A percentile compares a stretch with the other conserved stretches of the same genome.
Evolutionary conservation across 176 grass and related monocot genomes (phyloP).

Genomic region (Chloris gayana): DNA sequence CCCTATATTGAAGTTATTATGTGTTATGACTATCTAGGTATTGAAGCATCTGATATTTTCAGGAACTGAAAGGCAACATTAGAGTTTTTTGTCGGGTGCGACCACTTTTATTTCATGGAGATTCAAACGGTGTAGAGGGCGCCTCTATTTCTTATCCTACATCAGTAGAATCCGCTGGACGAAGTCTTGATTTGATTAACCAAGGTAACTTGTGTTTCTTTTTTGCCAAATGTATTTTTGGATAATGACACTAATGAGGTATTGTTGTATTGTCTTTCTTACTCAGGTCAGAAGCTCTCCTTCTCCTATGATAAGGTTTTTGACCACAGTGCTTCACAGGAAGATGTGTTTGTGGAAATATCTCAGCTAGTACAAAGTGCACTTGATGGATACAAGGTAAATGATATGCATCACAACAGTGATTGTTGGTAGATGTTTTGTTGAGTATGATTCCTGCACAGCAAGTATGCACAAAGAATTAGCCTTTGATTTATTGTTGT

Average conservation of each 20-base stretch:
- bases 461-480: not conserved
- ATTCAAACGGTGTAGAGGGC: constrained; percentile 51
- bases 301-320: constrained; percentile 99
- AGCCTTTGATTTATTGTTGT: not conserved
- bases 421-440: not conserved
- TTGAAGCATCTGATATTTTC: constrained; percentile 27
- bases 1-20: not conserved
- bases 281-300: constrained; percentile 68
- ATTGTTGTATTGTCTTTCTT: constrained; percentile 34
- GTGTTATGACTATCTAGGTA: not conserved
- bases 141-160: constrained; percentile 80
- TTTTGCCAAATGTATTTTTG: not conserved
- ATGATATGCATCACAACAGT: not conserved
- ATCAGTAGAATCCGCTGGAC: constrained; percentile 64
- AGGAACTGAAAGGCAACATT: constrained; percentile 98
- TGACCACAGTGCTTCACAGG: constrained; percentile 68
- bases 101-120: constrained; percentile 54
- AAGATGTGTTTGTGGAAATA: constrained; percentile 96
- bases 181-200: constrained; percentile 73
- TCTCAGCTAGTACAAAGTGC: constrained; percentile 94
- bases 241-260: not conserved
- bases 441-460: not conserved
- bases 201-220: constrained; percentile 49
- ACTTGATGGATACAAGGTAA: constrained; percentile 96
- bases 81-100: constrained; percentile 95